Percentiles rank a stretch among this genome's conserved stretches.
Evolutionary conservation across 352 stramenopile genomes (phyloP).

Genomic region (Phytophthora hybrid): DNA sequence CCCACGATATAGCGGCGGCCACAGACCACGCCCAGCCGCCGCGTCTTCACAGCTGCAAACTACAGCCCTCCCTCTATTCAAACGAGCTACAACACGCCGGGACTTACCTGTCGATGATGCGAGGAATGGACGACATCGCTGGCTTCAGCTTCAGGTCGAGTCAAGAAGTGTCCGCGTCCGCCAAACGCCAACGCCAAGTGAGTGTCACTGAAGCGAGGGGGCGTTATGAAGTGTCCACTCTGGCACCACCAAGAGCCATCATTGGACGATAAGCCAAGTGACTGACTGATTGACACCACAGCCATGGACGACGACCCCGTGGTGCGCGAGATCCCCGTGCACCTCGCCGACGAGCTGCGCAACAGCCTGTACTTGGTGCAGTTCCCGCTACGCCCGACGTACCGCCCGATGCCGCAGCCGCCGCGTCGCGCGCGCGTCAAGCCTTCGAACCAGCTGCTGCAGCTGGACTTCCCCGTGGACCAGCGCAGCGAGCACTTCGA

Average conservation of each 20-base stretch:
- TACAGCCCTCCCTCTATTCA: slow-evolving; percentile 8
- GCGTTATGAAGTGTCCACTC: too few relatives aligned
- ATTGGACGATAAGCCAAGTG: slow-evolving; percentile 28
- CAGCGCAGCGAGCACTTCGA: slow-evolving; percentile 80
- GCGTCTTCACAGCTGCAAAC: neutral
- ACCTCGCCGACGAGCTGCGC: slow-evolving; percentile 75
- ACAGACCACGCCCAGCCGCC: neutral
- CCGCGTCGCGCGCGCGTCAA: slow-evolving; percentile 74
- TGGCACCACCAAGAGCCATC: slow-evolving; percentile 24
- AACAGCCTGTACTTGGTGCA: slow-evolving; percentile 84
- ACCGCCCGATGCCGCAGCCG: slow-evolving; percentile 73
- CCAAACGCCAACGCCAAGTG: neutral
- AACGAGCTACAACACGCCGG: neutral
- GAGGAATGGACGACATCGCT: slow-evolving; percentile 29
- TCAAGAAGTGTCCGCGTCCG: slow-evolving; percentile 10
- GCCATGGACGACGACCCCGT: slow-evolving; percentile 73
- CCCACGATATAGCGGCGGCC: neutral
- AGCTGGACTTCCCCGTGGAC: slow-evolving; percentile 82
- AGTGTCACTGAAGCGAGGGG: slow-evolving; percentile 7
- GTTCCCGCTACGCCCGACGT: slow-evolving; percentile 81
- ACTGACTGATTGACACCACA: too few relatives aligned
- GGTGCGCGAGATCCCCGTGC: slow-evolving; percentile 85
- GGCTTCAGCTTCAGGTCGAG: slow-evolving; percentile 27
- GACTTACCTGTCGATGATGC: slow-evolving; percentile 56
- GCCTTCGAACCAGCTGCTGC: slow-evolving; percentile 75